Base-by-base conservation (phyloP, 768 basidiomycete genomes). In the Cystobasidiopsis lactophilus region DNA sequence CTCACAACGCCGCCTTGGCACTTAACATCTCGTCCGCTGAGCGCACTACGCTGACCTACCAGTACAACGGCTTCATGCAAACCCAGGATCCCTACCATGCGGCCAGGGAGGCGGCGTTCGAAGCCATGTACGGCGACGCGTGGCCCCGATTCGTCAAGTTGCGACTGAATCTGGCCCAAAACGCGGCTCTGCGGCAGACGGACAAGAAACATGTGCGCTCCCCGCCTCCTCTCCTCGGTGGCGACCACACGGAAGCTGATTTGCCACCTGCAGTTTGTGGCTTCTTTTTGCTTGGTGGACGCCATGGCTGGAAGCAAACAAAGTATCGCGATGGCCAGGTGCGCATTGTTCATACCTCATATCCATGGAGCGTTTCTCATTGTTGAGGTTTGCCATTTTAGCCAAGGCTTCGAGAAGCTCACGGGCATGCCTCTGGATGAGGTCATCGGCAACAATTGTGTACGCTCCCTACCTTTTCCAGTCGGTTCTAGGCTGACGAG, bases 121-220 rank as follows among this genome's bases (percentile, higher is more conserved):
- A 47, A 21, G 40, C 55, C 7, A 41, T 56, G 31, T 52, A 56
- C 30, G 29, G 33, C 23, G 55, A 56, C 27, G 41, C 55, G n/a
- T 56, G 55, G 55, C 55, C 55, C 10, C 39, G 55, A 2, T 56
- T 56, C 52, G 26, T 56, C 26, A 50, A 56, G 38, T 47, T 40
- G 40, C 52, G 55, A 3, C 31, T 56, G 18, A 45, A 46, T 16
- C 30, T 56, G 10, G 45, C 45, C 3, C 45, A 47, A 26, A 47
- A 47, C 29, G 4, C 30, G 46, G 13, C 44, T 33, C 19, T 50
- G 24, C 9, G 40, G 35, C 16, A 45, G 52, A 29, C 30, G 46
- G 37, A 26, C 24, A 24, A 45, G 53, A 3, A 38, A 38, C 2
- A 26, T 48, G 26, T 33, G 26, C 3, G 30, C 46, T 44, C 41